A percentile compares a stretch with the other conserved stretches of the same genome.
These are phyloP conservation scores for Pleurotus cornucopiae DNA, from an alignment of 768 basidiomycete genomes.

Conservation along the genomic window DNA sequence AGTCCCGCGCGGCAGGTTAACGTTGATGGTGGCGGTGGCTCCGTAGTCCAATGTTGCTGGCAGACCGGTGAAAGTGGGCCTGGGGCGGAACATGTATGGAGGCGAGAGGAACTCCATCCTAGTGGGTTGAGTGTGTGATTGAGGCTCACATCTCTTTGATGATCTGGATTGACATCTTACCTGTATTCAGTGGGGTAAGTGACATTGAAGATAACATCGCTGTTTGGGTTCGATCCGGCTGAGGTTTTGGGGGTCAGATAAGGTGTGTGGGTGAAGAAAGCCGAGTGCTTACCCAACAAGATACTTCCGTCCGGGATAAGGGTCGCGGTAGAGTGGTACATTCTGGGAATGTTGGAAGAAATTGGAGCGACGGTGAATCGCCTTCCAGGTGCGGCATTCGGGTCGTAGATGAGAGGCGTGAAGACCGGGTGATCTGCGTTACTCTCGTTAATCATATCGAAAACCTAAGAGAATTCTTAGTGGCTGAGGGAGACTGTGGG, in stretches of 20 bases:
- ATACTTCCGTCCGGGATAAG: slow-evolving; percentile 27
- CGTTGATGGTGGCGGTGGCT: slow-evolving; percentile 26
- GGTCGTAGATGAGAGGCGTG: slow-evolving; percentile 27
- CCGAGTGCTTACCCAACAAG: slow-evolving; percentile 17
- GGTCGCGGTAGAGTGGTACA: slow-evolving; percentile 31
- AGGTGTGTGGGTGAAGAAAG: background rate
- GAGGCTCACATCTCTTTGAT: background rate
- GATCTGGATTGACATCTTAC: slow-evolving; percentile 5
- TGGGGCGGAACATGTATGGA: slow-evolving; percentile 32
- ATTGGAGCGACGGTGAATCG: slow-evolving; percentile 24
- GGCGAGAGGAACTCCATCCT: slow-evolving; percentile 38
- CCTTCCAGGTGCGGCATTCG: slow-evolving; percentile 21
- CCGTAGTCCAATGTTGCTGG: slow-evolving; percentile 34
- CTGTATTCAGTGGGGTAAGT: slow-evolving; percentile 31
- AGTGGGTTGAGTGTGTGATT: background rate
- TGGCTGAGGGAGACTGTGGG: too few relatives aligned
- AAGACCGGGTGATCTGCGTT: slow-evolving; percentile 34
- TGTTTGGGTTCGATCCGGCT: slow-evolving; percentile 46
- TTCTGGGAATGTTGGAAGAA: slow-evolving; percentile 25
- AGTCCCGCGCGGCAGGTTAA: slow-evolving; percentile 26
- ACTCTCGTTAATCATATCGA: slow-evolving; percentile 26
- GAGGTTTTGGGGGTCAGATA: slow-evolving; percentile 4
- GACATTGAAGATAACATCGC: slow-evolving; percentile 14
- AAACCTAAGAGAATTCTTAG: slow-evolving; percentile 15
- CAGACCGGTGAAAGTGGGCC: slow-evolving; percentile 29